Percentiles rank a stretch among this genome's conserved stretches.
Evolutionary conservation across 352 stramenopile species (phyloP).

Genomic region (Globisporangium emineosum): DNA sequence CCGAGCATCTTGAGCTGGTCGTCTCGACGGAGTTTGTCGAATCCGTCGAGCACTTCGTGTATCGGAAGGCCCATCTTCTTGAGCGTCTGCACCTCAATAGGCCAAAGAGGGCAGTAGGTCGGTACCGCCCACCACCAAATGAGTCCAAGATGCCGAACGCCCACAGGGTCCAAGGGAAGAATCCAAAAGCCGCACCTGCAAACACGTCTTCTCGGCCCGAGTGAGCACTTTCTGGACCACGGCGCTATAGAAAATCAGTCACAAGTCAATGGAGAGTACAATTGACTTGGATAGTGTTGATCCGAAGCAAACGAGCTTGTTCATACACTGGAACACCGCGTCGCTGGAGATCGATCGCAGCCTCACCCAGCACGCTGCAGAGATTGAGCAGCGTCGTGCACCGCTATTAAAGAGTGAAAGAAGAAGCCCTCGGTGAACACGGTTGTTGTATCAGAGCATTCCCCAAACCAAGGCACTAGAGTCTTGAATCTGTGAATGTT

Average conservation of each 20-base stretch:
- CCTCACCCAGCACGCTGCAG: slow-evolving; percentile 8
- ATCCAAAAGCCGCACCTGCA: neutral
- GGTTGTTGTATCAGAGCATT: no score
- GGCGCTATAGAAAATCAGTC: neutral
- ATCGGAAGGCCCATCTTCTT: slow-evolving; percentile 13
- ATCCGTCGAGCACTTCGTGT: slow-evolving; percentile 13
- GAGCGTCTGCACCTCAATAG: slow-evolving; percentile 4
- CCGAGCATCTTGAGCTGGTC: slow-evolving; percentile 8
- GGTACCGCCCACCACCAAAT: neutral
- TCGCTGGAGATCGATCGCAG: slow-evolving; percentile 15
- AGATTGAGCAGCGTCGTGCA: slow-evolving; percentile 18
- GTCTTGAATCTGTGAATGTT: no score
- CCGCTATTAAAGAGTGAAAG: neutral
- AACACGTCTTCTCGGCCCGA: neutral
- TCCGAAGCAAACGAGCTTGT: no score
- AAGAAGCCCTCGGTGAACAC: neutral
- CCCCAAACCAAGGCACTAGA: no score
- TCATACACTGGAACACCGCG: slow-evolving; percentile 8
- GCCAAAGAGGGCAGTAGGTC: neutral
- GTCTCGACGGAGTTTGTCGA: neutral
- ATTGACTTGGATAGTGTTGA: no score
- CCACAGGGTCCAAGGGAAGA: neutral
- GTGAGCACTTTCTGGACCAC: neutral
- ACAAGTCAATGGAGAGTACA: neutral
- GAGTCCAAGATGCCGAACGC: neutral